Evolutionary conservation across 192 early-diverging fungal genomes (phyloP).

Genomic region (Linnemannia schmuckeri): DNA sequence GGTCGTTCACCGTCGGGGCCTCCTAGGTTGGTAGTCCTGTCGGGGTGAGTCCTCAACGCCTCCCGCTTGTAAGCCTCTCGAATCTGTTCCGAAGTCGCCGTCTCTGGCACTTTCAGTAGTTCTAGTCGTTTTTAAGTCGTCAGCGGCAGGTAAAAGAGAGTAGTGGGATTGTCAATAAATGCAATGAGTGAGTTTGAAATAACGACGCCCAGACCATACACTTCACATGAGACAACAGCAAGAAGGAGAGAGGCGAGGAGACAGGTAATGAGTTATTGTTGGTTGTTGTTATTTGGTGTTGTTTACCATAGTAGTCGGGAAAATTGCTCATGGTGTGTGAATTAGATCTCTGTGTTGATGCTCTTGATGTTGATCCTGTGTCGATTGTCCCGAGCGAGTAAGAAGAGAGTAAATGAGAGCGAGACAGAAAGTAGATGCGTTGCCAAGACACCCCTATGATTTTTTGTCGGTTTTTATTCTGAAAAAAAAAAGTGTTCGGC

Average conservation of each 20-base stretch:
- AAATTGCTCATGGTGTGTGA: conserved; percentile 34
- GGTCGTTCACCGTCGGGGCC: conserved; percentile 35
- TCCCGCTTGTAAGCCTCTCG: conserved; percentile 85
- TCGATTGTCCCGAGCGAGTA: not conserved
- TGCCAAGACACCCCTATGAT: too few relatives aligned
- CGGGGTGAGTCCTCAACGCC: conserved; percentile 79
- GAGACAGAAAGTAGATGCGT: not conserved
- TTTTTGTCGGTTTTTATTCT: too few relatives aligned
- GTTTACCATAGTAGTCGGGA: conserved; percentile 74
- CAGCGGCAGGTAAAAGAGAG: not conserved
- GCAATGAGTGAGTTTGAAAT: not conserved
- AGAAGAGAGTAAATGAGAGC: not conserved
- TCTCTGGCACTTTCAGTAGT: conserved; percentile 70
- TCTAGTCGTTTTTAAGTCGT: not conserved
- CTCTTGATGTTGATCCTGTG: too few relatives aligned
- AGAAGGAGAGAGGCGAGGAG: too few relatives aligned
- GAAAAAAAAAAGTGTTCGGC: too few relatives aligned
- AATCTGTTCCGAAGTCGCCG: conserved; percentile 75
- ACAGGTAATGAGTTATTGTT: not conserved
- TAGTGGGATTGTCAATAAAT: not conserved
- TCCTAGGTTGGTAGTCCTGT: conserved; percentile 72
- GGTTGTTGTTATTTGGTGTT: not conserved
- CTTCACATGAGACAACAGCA: not conserved
- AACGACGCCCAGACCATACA: not conserved
- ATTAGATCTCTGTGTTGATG: conserved; percentile 3